Evolutionary conservation across 768 basidiomycete genomes (phyloP).

Genomic region (Russula virescens): DNA sequence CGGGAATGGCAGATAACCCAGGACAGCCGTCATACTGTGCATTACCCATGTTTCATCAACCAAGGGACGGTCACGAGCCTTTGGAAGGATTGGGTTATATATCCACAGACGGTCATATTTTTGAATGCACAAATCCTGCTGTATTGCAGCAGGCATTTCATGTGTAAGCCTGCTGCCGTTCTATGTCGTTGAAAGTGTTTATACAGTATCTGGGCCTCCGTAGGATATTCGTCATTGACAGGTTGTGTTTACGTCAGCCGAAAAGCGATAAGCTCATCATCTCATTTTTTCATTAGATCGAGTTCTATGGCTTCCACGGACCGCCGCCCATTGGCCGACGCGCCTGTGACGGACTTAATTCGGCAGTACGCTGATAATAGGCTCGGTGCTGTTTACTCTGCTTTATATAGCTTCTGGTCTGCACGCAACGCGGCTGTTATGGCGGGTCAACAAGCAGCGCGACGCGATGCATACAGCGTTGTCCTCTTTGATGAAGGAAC

Average conservation of each 20-base stretch:
- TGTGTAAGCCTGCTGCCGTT: conserved; percentile 38
- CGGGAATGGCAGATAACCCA: conserved; percentile 32
- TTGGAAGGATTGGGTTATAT: conserved; percentile 40
- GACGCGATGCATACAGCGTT: conserved; percentile 53
- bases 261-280: background rate
- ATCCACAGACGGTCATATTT: conserved; percentile 53
- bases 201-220: background rate
- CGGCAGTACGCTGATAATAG: conserved; percentile 38
- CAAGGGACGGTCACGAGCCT: conserved; percentile 29
- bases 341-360: conserved; percentile 40
- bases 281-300: conserved; percentile 35
- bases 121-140: conserved; percentile 48
- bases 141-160: conserved; percentile 51
- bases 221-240: conserved; percentile 55
- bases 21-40: conserved; percentile 50
- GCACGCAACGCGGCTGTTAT: conserved; percentile 40
- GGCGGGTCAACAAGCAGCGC: conserved; percentile 27
- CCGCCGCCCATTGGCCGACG: conserved; percentile 39
- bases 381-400: conserved; percentile 54
- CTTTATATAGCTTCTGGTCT: conserved; percentile 51
- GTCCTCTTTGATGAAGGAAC: conserved; percentile 38
- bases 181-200: background rate
- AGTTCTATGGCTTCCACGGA: conserved; percentile 44
- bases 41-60: conserved; percentile 48
- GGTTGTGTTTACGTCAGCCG: conserved; percentile 26